These are phyloP conservation scores for Acorus gramineus DNA, from an alignment of 106 monocot species.

Conservation along the genomic window DNA sequence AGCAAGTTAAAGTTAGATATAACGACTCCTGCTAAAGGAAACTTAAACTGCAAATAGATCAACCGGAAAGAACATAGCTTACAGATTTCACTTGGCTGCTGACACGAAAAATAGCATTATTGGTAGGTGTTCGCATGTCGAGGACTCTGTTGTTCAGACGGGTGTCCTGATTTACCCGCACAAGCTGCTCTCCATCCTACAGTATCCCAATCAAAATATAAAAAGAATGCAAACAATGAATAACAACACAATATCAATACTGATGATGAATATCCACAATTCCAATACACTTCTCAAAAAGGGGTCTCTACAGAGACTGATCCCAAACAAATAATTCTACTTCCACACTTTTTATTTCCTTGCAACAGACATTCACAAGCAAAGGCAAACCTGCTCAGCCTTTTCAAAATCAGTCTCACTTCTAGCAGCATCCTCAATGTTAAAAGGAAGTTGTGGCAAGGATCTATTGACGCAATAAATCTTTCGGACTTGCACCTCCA, in stretches of 20 bases:
- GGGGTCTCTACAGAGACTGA: too few relatives aligned
- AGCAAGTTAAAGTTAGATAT: not conserved
- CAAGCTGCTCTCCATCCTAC: conserved; percentile 69
- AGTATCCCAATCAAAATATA: not conserved
- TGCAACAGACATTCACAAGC: too few relatives aligned
- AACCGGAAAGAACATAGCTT: conserved; percentile 2
- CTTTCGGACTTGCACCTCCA: conserved; percentile 84
- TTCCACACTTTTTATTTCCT: too few relatives aligned
- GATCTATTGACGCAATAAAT: conserved; percentile 71
- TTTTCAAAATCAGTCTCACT: conserved; percentile 63
- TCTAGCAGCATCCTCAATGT: conserved; percentile 82
- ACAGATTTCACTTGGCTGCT: conserved; percentile 50
- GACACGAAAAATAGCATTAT: conserved; percentile 61
- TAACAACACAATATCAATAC: too few relatives aligned
- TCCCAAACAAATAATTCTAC: too few relatives aligned
- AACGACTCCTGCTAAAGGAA: not conserved
- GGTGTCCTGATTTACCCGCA: conserved; percentile 83
- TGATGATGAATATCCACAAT: too few relatives aligned
- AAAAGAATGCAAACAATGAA: not conserved
- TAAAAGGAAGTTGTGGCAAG: conserved; percentile 57
- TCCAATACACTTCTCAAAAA: too few relatives aligned
- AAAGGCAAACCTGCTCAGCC: conserved; percentile 42
- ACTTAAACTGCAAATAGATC: too few relatives aligned
- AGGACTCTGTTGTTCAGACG: conserved; percentile 67
- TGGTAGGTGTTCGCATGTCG: conserved; percentile 80